A percentile compares a stretch with the other conserved stretches of the same genome.
Evolutionary conservation across 352 stramenopile genomes (phyloP).

Genomic region (Pythium pyrilobum): DNA sequence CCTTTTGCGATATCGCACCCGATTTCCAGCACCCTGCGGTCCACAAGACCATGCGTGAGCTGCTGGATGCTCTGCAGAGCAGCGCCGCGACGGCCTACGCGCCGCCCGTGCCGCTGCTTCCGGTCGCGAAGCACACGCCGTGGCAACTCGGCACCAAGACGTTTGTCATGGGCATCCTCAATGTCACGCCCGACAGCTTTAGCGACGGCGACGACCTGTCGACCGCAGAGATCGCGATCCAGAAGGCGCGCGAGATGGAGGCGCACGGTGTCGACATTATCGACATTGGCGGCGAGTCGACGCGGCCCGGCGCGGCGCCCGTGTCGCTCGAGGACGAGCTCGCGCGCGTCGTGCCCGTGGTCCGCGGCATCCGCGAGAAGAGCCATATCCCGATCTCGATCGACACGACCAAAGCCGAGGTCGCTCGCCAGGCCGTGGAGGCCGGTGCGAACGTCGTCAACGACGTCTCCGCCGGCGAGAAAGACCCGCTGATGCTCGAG

Average conservation of each 20-base stretch:
- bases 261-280: conserved; percentile 91
- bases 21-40: conserved; percentile 74
- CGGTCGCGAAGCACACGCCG: conserved; percentile 32
- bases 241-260: conserved; percentile 87
- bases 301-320: conserved; percentile 90
- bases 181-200: conserved; percentile 99
- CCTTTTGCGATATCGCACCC: conserved; percentile 91
- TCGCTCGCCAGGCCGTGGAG: conserved; percentile 87
- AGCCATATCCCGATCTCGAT: conserved; percentile 92
- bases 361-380: conserved; percentile 79
- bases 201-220: conserved; percentile 61
- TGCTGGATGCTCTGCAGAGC: conserved; percentile 42
- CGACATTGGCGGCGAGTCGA: conserved; percentile 99
- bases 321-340: conserved; percentile 91
- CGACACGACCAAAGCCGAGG: conserved; percentile 93
- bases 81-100: conserved; percentile 22
- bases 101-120: conserved; percentile 46
- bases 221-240: conserved; percentile 56
- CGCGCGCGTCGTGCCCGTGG: conserved; percentile 90
- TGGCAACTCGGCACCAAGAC: conserved; percentile 60
- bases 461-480: conserved; percentile 93
- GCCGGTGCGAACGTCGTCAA: conserved; percentile 97
- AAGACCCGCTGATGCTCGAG: conserved; percentile 91
- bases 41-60: conserved; percentile 59
- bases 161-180: conserved; percentile 98